Percentiles rank a stretch among this genome's conserved stretches.
phyloP scores from a whole-genome alignment of 768 basidiomycete species.

The Mycena crocata region DNA sequence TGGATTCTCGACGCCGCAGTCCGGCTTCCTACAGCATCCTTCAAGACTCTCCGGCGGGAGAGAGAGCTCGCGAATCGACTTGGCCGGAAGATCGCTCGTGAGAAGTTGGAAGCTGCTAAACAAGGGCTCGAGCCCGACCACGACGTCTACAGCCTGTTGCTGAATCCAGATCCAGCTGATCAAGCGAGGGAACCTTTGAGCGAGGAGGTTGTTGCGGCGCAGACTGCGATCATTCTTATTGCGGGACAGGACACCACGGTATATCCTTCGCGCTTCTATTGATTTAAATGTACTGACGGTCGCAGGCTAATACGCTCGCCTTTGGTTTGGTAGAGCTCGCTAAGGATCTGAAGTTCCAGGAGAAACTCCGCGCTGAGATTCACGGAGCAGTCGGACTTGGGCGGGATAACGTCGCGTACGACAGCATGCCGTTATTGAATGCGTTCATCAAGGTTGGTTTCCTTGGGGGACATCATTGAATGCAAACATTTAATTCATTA shows the following conservation, averaged over 20 bases:
- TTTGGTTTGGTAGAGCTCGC: constrained; percentile 24
- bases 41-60: neutral
- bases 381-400: neutral
- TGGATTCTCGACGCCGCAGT: neutral
- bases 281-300: neutral
- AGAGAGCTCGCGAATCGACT: neutral
- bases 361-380: constrained; percentile 15
- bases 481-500: neutral
- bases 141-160: neutral
- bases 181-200: constrained; percentile 22
- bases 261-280: neutral
- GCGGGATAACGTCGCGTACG: neutral
- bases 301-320: constrained; percentile 15
- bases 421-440: constrained; percentile 25
- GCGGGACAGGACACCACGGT: constrained; percentile 27
- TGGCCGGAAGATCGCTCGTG: neutral
- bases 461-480: neutral
- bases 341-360: constrained; percentile 18
- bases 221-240: constrained; percentile 18
- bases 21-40: neutral
- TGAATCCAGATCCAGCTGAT: neutral
- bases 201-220: constrained; percentile 13
- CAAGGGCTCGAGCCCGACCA: neutral
- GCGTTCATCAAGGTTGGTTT: constrained; percentile 32
- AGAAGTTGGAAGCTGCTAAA: neutral